Conservation (phyloP, 495 filamentous ascomycete genomes). For the Talaromyces wortmannii region DNA sequence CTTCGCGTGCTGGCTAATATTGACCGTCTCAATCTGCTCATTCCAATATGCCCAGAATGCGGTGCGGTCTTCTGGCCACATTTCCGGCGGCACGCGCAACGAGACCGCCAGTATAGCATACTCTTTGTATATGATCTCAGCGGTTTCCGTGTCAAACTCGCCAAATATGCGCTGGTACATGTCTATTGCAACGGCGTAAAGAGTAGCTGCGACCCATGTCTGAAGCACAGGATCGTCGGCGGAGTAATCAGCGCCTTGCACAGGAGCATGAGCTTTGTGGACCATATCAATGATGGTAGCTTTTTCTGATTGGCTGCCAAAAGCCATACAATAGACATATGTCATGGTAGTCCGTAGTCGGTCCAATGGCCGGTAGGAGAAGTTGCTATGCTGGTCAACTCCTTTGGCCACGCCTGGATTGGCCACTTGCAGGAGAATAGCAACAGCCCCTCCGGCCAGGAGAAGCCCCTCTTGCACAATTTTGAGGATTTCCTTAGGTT, state of each 20-base stretch:
- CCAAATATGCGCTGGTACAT: conserved; percentile 30
- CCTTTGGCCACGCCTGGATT: conserved; percentile 28
- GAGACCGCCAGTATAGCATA: conserved; percentile 29
- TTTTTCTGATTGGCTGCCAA: conserved; percentile 26
- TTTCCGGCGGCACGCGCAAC: conserved; percentile 21
- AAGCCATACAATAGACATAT: conserved; percentile 36
- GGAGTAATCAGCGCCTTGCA: conserved; percentile 22
- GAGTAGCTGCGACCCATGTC: conserved; percentile 35
- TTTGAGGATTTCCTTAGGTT: conserved; percentile 21
- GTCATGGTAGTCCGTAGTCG: conserved; percentile 36
- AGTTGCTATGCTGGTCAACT: conserved; percentile 30
- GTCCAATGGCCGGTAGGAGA: conserved; percentile 29
- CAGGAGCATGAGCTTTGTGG: conserved; percentile 22
- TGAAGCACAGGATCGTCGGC: conserved; percentile 29
- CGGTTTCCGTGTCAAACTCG: conserved; percentile 6
- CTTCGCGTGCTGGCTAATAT: conserved; percentile 23
- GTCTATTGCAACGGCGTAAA: conserved; percentile 27
- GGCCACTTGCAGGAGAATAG: conserved; percentile 34
- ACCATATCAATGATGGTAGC: conserved; percentile 25
- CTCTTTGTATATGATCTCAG: conserved; percentile 26
- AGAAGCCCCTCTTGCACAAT: conserved; percentile 30
- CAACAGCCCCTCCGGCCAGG: conserved; percentile 26
- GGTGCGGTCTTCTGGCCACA: conserved; percentile 26
- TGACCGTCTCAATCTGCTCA: conserved; percentile 17
- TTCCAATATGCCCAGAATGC: conserved; percentile 39